These are phyloP conservation scores for Pythium volutum DNA, from an alignment of 352 stramenopile genomes.

Conservation along the genomic window DNA sequence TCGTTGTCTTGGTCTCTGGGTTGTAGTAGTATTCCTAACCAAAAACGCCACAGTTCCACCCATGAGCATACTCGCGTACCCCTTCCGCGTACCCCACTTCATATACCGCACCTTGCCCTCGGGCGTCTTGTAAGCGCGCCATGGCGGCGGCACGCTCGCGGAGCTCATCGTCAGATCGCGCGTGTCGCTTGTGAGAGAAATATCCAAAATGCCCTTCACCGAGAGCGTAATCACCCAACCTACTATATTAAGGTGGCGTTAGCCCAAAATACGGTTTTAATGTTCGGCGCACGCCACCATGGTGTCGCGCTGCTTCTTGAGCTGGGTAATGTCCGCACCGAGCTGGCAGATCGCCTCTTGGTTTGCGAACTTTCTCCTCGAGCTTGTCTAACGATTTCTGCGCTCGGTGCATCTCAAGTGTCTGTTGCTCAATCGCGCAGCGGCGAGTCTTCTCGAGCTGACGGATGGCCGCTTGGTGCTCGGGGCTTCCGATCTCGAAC, in stretches of 20 bases:
- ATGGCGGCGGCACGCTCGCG: constrained; percentile 53
- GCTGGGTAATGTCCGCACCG: too few species aligned
- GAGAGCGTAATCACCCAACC: not conserved
- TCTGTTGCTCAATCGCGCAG: too few species aligned
- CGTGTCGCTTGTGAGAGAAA: not conserved
- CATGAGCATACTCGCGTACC: not conserved
- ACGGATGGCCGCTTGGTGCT: too few species aligned
- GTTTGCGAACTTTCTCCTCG: too few species aligned
- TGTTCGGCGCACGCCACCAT: too few species aligned
- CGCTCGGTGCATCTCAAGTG: too few species aligned
- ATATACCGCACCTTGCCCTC: constrained; percentile 68
- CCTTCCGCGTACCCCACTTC: not conserved
- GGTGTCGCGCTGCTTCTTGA: too few species aligned
- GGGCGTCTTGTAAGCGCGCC: constrained; percentile 84
- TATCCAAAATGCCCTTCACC: not conserved
- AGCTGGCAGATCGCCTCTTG: too few species aligned
- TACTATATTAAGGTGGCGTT: not conserved
- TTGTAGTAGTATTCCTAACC: constrained; percentile 91
- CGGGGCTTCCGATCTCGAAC: too few species aligned
- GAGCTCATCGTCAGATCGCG: not conserved
- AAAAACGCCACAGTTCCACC: not conserved
- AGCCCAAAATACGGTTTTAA: not conserved
- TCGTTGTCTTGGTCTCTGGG: constrained; percentile 84
- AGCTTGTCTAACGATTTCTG: too few species aligned
- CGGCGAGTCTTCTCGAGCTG: too few species aligned